These are phyloP conservation scores for Aspergillus terreus DNA, from an alignment of 2,329 filamentous ascomycete species.

Conservation along the genomic window DNA sequence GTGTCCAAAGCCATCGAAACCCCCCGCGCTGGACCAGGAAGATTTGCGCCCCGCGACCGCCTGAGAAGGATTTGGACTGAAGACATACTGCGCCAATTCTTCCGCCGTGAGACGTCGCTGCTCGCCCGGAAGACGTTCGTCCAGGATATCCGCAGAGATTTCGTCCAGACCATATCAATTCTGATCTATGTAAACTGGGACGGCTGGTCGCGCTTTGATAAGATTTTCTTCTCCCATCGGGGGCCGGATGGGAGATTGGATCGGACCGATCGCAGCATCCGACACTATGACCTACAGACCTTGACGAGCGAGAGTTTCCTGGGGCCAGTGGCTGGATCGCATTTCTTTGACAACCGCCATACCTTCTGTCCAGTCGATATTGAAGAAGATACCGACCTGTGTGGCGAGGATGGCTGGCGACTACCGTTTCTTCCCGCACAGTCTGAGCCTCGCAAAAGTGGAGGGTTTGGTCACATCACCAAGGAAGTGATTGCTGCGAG, in stretches of 20 bases:
- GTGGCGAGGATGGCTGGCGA: slow-evolving; percentile 4
- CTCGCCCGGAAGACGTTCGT: neutral
- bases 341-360: neutral
- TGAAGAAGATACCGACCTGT: slow-evolving; percentile 3
- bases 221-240: slow-evolving; percentile 8
- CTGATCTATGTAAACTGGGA: slow-evolving; percentile 11
- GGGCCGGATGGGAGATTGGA: neutral
- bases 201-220: slow-evolving; percentile 9
- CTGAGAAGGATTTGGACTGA: slow-evolving; percentile 11
- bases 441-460: neutral
- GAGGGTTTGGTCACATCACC: slow-evolving; percentile 8
- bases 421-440: slow-evolving; percentile 6
- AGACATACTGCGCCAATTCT: slow-evolving; percentile 5
- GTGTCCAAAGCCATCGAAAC: no score
- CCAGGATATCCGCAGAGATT: neutral
- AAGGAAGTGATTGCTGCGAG: slow-evolving; percentile 6
- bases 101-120: neutral
- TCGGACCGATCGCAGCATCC: slow-evolving; percentile 6
- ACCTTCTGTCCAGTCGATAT: slow-evolving; percentile 11
- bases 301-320: slow-evolving; percentile 5
- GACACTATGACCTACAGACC: neutral
- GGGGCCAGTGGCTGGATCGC: neutral
- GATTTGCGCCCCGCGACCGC: slow-evolving; percentile 6
- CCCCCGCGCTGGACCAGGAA: neutral
- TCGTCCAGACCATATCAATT: slow-evolving; percentile 12